Base-by-base conservation (phyloP, 305 asterid species). In the Fraxinus sp. region DNA sequence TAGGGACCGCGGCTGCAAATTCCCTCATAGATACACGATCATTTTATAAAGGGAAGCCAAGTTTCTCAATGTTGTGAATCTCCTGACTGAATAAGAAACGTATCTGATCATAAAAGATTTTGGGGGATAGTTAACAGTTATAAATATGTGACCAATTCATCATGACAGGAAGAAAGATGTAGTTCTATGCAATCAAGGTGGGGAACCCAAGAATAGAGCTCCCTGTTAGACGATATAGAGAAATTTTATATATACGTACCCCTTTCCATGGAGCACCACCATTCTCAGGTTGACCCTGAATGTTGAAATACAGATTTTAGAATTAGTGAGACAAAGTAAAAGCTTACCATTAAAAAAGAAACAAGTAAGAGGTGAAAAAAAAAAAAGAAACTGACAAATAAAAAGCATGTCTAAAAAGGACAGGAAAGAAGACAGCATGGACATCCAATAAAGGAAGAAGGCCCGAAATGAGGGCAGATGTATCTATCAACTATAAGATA, bases 211-310 rank as follows among this genome's bases (percentile, higher is more conserved):
- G 49, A 74, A 6, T n/a, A 28, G 2, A 36, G 26, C 77, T 55
- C 66, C 72, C 9, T 41, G 33, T 80, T 33, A 64, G 84, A 20
- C 33, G 74, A 75, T 82, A 77, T 73, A 79, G 39, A 74, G 68
- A 39, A 85, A 32, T 76, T 52, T 22, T 41, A 78, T 57, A n/a
- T 2, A 79, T 78, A 86, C 98, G 77, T 94, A 94, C 99, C 97
- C 98, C 99, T 86, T 93, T 88, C 99, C 98, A 92, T 4, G 98
- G 98, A 83, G 98, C 90, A 89, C 88, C 90, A 10, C 99, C 99
- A 14, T 90, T 87, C 76, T 91, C 97, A 0, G 97, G 35, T 77
- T 91, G 88, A 75, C 98, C 99, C 98, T 97, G 94, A 79, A 83
- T 57, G 85, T 81, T 79, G 72, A 55, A 55, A 55, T 55, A 55